These are phyloP conservation scores for Pleurotus pulmonarius DNA, from an alignment of 768 basidiomycete genomes.

Conservation along the genomic window DNA sequence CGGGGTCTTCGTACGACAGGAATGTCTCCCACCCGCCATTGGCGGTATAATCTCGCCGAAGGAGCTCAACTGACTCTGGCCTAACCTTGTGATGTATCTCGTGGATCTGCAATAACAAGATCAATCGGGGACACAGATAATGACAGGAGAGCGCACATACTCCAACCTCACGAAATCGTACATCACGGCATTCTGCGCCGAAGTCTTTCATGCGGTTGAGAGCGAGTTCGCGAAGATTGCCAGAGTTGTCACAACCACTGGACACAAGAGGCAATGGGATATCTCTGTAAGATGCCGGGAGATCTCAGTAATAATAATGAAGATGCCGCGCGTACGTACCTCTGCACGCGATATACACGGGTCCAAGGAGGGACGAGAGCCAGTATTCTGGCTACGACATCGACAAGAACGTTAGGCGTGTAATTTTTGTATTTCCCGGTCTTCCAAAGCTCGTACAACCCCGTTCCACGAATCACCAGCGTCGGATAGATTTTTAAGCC, in stretches of 20 bases:
- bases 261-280: constrained; percentile 96
- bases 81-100: constrained; percentile 98
- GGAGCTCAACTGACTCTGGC: constrained; percentile 91
- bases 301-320: background rate
- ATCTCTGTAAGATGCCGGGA: constrained; percentile 51
- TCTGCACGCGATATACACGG: constrained; percentile 94
- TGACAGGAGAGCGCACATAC: constrained; percentile 42
- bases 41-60: constrained; percentile 92
- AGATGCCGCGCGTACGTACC: constrained; percentile 39
- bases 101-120: constrained; percentile 62
- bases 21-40: constrained; percentile 99
- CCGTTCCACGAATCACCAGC: constrained; percentile 94
- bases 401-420: constrained; percentile 96
- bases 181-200: constrained; percentile 95
- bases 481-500: constrained; percentile 99
- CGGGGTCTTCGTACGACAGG: constrained; percentile 97
- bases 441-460: constrained; percentile 92
- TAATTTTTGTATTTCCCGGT: constrained; percentile 99
- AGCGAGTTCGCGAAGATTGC: constrained; percentile 93
- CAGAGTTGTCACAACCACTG: constrained; percentile 96
- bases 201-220: constrained; percentile 99
- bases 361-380: constrained; percentile 99
- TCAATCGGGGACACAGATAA: constrained; percentile 8
- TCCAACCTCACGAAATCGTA: constrained; percentile 96
- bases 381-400: constrained; percentile 93